Evolutionary conservation across 148 eudicot genomes (phyloP).

Genomic region (Rhododendron ferrugineum): DNA sequence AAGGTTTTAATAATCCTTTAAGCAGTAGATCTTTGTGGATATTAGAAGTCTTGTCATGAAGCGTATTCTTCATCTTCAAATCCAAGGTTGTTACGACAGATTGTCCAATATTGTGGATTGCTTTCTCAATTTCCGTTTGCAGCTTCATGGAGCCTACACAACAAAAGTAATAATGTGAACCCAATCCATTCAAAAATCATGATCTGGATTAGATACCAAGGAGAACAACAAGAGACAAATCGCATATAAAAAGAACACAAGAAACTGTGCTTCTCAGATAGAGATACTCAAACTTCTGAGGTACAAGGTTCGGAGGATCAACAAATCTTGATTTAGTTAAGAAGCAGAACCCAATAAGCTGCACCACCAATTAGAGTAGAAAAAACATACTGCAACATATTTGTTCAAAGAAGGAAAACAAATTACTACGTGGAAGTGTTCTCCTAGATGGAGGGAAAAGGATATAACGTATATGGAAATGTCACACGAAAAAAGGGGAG

Average conservation of each 20-base stretch:
- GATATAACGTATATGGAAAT: neutral
- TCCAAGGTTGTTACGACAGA: slow-evolving; percentile 70
- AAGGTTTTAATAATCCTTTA: slow-evolving; percentile 70
- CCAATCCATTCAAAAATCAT: neutral
- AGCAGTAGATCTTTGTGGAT: slow-evolving; percentile 58
- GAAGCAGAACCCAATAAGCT: neutral
- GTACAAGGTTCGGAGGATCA: neutral
- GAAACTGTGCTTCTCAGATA: neutral
- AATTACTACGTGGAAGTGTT: neutral
- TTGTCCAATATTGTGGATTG: slow-evolving; percentile 58
- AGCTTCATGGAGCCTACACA: slow-evolving; percentile 50
- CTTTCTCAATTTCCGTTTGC: slow-evolving; percentile 80
- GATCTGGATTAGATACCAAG: neutral
- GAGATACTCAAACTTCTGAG: neutral
- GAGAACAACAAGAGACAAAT: neutral
- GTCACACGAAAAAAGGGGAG: neutral
- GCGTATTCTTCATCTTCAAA: slow-evolving; percentile 81
- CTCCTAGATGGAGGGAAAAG: neutral
- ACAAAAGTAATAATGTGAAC: neutral
- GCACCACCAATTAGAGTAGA: neutral
- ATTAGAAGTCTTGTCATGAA: slow-evolving; percentile 53
- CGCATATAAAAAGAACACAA: neutral
- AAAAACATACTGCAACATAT: neutral
- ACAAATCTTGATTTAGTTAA: neutral
- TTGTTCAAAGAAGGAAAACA: neutral